Base-by-base conservation (phyloP, 2,329 filamentous ascomycete species). In the Colletotrichum karsti region DNA sequence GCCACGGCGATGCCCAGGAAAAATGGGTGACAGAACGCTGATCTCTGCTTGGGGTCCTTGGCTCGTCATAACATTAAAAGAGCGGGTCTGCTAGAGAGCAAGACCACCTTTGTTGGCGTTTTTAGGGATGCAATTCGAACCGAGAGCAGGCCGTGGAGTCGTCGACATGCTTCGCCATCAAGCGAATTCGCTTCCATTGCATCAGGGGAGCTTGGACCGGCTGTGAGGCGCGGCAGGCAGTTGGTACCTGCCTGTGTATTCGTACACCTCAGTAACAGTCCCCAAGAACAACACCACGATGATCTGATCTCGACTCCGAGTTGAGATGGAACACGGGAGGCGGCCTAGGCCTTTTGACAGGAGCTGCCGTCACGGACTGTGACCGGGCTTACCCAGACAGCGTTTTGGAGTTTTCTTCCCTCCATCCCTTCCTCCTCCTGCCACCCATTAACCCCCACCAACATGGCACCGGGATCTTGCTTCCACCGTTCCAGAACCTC, bases 1-100 rank as follows among this genome's bases (percentile, higher is more conserved):
- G 61, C 54, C 46, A 65, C 60, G 46, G 56, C 53, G 65, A 53
- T 54, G 61, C 54, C 65, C 53, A 68, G 65, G 54, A 59, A 64
- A 59, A 65, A 30, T 55, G 60, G 65, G 46, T 42, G 41, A 50
- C 18, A 37, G 46, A 39, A 28, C 39, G 60, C 46, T 54, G 65
- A 68, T 68, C 65, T 42, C 7, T 63, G 22, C 46, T 33, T 41
- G 51, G 58, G 51, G 50, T 18, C 44, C 62, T 26, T 64, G 53
- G 61, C 35, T 37, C 62, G 44, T 64, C 55, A 50, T 33, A 28
- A 54, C 61, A 68, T 65, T 58, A 20, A 59, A 53, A 28, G 46
- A 48, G 48, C 33, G 60, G 46, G 46, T 55, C 46, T 28, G 41
- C 41, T 33, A 24, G 54, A 22, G 35, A 39, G 46, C 41, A 48